Evolutionary conservation across 129 eudicot genomes (phyloP).

Genomic region (Helichrysum umbraculigerum): DNA sequence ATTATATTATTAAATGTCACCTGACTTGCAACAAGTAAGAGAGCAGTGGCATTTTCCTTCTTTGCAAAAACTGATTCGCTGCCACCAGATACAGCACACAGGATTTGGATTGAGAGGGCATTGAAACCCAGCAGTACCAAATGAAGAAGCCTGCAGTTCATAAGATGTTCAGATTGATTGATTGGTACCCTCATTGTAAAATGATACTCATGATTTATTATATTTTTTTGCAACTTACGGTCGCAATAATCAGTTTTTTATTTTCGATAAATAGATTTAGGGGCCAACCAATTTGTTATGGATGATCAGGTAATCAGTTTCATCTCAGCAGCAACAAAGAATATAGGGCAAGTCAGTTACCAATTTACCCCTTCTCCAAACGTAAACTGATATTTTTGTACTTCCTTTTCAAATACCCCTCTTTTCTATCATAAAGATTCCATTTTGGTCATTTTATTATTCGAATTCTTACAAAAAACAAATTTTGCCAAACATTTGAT

Average conservation of each 20-base stretch:
- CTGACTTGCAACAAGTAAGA: slow-evolving; percentile 92
- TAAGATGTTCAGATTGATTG: background rate
- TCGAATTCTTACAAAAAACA: too few species aligned
- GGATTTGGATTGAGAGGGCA: slow-evolving; percentile 45
- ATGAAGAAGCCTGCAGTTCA: slow-evolving; percentile 67
- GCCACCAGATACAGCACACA: slow-evolving; percentile 71
- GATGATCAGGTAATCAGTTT: background rate
- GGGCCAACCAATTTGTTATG: background rate
- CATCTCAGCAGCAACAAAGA: background rate
- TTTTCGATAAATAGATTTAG: background rate
- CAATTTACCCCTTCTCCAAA: too few species aligned
- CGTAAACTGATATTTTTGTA: too few species aligned
- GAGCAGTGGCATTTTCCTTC: slow-evolving; percentile 68
- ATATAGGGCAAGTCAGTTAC: too few species aligned
- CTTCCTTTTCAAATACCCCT: too few species aligned
- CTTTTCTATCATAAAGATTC: too few species aligned
- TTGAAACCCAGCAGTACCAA: slow-evolving; percentile 61
- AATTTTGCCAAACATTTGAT: too few species aligned
- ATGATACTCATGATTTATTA: background rate
- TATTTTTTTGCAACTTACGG: too few species aligned
- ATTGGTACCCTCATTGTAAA: background rate
- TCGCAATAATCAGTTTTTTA: background rate
- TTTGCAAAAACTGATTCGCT: slow-evolving; percentile 63
- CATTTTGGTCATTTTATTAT: too few species aligned
- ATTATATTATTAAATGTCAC: slow-evolving; percentile 29